Evolutionary conservation across 805 yeast genomes (phyloP).

Genomic region (Starmerella tilneyi): DNA sequence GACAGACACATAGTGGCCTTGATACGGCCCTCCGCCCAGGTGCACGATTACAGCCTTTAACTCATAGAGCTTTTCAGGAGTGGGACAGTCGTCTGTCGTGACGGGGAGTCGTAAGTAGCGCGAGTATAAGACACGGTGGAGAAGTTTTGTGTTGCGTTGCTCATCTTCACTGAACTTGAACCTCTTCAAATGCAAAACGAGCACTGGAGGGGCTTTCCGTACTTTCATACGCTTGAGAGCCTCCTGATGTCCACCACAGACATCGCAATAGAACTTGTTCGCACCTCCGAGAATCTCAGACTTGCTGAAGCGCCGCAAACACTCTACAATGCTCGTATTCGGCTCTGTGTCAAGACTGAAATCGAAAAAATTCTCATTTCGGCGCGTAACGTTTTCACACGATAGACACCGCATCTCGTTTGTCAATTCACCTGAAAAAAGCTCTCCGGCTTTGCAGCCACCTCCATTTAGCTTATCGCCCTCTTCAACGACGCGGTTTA

Average conservation of each 20-base stretch:
- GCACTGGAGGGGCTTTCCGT: slow-evolving; percentile 61
- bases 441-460: slow-evolving; percentile 38
- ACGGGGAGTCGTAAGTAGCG: slow-evolving; percentile 53
- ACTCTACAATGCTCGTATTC: slow-evolving; percentile 63
- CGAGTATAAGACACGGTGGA: slow-evolving; percentile 77
- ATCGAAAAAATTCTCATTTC: slow-evolving; percentile 81
- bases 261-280: slow-evolving; percentile 88
- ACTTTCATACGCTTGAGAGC: slow-evolving; percentile 84
- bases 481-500: slow-evolving; percentile 57
- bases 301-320: slow-evolving; percentile 70
- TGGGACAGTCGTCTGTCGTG: slow-evolving; percentile 47
- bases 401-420: slow-evolving; percentile 83
- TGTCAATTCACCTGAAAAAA: slow-evolving; percentile 77
- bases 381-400: slow-evolving; percentile 70
- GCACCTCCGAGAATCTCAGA: slow-evolving; percentile 76
- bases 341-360: slow-evolving; percentile 74
- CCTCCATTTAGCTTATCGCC: slow-evolving; percentile 28
- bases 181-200: slow-evolving; percentile 79
- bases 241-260: slow-evolving; percentile 82
- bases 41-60: slow-evolving; percentile 82
- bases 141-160: slow-evolving; percentile 73
- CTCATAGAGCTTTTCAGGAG: slow-evolving; percentile 58
- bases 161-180: slow-evolving; percentile 82
- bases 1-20: slow-evolving; percentile 87
- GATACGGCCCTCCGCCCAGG: slow-evolving; percentile 95